Conservation (phyloP, 441 rosid genomes). For the Mallotus repandus region DNA sequence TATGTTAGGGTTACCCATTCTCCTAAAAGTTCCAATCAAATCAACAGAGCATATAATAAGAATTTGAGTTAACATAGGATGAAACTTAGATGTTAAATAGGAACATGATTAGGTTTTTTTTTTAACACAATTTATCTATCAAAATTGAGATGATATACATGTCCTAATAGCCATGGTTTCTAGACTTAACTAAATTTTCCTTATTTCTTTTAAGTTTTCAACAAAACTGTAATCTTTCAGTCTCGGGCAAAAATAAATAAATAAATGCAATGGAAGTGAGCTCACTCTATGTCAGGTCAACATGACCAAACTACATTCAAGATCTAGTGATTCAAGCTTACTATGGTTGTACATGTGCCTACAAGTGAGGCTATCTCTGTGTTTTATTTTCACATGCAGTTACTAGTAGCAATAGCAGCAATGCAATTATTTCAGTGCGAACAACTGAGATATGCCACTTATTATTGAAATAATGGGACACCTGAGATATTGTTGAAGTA, state of each 20-base stretch:
- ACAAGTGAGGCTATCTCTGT: neutral
- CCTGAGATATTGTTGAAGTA: no score
- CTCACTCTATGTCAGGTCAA: neutral
- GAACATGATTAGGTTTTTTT: neutral
- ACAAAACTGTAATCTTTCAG: neutral
- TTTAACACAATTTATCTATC: neutral
- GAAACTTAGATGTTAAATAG: no score
- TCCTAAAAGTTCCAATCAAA: neutral
- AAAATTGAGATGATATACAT: neutral
- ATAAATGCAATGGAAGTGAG: neutral
- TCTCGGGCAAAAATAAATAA: neutral
- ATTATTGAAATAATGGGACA: neutral
- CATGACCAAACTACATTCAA: slow-evolving; percentile 2
- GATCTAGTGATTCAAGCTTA: neutral
- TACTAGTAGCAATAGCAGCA: neutral
- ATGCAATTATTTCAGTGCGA: neutral
- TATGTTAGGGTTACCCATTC: neutral
- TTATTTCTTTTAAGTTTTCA: neutral
- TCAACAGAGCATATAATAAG: neutral
- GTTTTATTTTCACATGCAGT: neutral
- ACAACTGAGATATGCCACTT: neutral
- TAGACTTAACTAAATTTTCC: neutral
- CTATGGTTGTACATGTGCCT: neutral
- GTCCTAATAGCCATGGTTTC: neutral
- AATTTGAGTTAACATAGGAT: neutral